Percentiles rank a stretch among this genome's conserved stretches.
Conservation (phyloP, 352 stramenopile genomes). For the Pythium chondricola region DNA sequence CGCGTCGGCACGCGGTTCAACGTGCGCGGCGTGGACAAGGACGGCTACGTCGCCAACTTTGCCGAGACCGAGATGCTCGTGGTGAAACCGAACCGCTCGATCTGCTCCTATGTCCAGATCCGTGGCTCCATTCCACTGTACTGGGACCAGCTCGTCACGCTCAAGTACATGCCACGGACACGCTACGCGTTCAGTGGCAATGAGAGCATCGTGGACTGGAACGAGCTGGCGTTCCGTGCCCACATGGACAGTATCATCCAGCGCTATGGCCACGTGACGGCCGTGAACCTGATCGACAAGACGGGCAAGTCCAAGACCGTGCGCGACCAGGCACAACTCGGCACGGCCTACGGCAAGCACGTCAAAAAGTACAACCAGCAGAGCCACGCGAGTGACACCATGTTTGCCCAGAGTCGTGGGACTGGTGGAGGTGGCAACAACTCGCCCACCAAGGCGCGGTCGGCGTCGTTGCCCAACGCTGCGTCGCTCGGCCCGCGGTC, state of each 20-base stretch:
- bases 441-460: constrained; percentile 28
- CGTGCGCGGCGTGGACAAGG: constrained; percentile 85
- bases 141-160: constrained; percentile 85
- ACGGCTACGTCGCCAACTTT: constrained; percentile 90
- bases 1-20: constrained; percentile 91
- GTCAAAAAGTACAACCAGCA: constrained; percentile 83
- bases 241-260: constrained; percentile 71
- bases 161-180: constrained; percentile 91
- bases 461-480: constrained; percentile 14
- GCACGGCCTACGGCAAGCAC: constrained; percentile 79
- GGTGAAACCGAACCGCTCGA: constrained; percentile 44
- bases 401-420: background rate
- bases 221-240: constrained; percentile 58
- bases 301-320: constrained; percentile 58
- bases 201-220: constrained; percentile 66
- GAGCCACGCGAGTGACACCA: constrained; percentile 45
- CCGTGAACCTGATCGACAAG: constrained; percentile 94
- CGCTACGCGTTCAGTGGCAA: constrained; percentile 54
- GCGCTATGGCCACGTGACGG: constrained; percentile 63
- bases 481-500: background rate
- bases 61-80: constrained; percentile 93
- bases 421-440: constrained; percentile 12
- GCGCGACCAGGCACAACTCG: constrained; percentile 88
- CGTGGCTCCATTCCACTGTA: constrained; percentile 94
- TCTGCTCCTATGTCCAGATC: constrained; percentile 91